Conservation (phyloP, 345 rosid genomes). For the Passiflora organensis region DNA sequence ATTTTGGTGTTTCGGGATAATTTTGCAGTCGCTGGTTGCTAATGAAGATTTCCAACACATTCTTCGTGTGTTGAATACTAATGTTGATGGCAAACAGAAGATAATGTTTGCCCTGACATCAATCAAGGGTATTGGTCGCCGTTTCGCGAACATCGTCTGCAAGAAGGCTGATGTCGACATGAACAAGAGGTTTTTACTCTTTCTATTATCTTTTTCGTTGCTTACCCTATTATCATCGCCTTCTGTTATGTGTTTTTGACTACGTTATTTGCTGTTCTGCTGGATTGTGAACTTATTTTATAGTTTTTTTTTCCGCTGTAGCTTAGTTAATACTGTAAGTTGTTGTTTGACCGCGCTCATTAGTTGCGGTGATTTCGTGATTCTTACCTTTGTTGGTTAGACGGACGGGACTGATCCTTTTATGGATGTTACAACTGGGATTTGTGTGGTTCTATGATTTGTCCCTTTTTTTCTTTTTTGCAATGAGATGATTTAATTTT, state of each 20-base stretch:
- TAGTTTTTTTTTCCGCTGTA: too few relatives aligned
- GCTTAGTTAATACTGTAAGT: too few relatives aligned
- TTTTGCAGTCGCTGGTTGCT: slow-evolving; percentile 18
- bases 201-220: not conserved
- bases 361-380: too few relatives aligned
- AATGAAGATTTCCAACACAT: slow-evolving; percentile 35
- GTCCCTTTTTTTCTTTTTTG: too few relatives aligned
- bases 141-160: slow-evolving; percentile 35
- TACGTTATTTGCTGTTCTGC: too few relatives aligned
- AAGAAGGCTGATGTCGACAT: slow-evolving; percentile 32
- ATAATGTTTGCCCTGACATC: slow-evolving; percentile 35
- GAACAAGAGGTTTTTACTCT: slow-evolving; percentile 24
- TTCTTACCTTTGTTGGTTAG: too few relatives aligned
- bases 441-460: too few relatives aligned
- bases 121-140: slow-evolving; percentile 34
- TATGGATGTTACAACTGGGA: too few relatives aligned
- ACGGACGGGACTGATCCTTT: too few relatives aligned
- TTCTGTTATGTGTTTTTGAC: not conserved
- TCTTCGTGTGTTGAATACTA: slow-evolving; percentile 32
- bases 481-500: too few relatives aligned
- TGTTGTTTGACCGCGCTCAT: too few relatives aligned
- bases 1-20: not conserved
- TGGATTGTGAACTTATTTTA: too few relatives aligned
- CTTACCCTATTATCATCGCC: not conserved
- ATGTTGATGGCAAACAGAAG: slow-evolving; percentile 32